Percentiles rank a stretch among this genome's conserved stretches.
These are phyloP conservation scores for Metschnikowia kunwiensis DNA, from an alignment of 805 yeast species.

Conservation along the genomic window DNA sequence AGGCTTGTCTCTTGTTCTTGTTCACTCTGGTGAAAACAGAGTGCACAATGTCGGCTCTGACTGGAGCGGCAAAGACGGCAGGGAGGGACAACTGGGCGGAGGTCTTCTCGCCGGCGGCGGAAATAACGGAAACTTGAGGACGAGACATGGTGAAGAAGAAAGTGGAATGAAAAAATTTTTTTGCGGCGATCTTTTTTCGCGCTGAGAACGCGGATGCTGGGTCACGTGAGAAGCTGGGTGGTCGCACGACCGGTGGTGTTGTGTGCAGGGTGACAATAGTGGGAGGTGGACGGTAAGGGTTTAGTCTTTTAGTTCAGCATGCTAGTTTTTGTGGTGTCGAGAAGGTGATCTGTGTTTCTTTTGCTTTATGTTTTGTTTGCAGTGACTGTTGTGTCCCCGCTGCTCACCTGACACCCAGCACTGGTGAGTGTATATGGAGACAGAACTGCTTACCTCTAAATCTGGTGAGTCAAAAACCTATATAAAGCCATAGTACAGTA, in stretches of 20 bases:
- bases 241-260: neutral
- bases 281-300: no score
- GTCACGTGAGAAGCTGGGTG: neutral
- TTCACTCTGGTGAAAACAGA: conserved; percentile 96
- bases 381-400: no score
- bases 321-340: no score
- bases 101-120: conserved; percentile 84
- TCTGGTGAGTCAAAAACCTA: no score
- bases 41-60: conserved; percentile 99
- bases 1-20: conserved; percentile 99
- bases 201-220: neutral
- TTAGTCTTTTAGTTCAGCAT: no score
- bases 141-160: conserved; percentile 41
- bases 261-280: no score
- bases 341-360: no score
- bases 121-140: conserved; percentile 96
- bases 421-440: no score
- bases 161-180: conserved; percentile 1
- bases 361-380: no score
- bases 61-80: conserved; percentile 99
- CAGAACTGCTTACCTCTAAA: no score
- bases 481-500: no score
- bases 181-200: neutral
- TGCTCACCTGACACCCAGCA: no score
- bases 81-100: conserved; percentile 87